Evolutionary conservation across 148 eudicot species (phyloP).

Genomic region (Chenopodium quinoa): DNA sequence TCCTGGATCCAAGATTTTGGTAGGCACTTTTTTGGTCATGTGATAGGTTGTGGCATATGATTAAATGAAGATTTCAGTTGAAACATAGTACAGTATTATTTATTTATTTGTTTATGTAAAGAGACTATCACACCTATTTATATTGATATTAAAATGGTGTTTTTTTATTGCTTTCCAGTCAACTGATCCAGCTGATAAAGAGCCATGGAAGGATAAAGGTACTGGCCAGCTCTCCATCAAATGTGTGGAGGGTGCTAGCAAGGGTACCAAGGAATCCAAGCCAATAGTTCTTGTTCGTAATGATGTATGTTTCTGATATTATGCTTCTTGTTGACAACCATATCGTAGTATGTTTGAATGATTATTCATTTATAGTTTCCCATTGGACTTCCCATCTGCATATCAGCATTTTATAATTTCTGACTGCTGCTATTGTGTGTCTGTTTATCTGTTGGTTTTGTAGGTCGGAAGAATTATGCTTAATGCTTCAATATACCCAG

Average conservation of each 20-base stretch:
- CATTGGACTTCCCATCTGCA: neutral
- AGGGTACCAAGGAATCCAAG: conserved; percentile 83
- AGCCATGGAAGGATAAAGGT: conserved; percentile 87
- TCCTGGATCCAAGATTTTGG: neutral
- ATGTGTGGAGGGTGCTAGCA: conserved; percentile 65
- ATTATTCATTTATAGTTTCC: neutral
- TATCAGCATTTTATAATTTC: neutral
- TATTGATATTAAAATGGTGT: neutral
- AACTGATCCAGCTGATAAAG: conserved; percentile 69
- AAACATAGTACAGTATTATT: too few species aligned
- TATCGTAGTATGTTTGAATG: neutral
- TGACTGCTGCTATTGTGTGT: conserved; percentile 9
- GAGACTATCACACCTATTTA: neutral
- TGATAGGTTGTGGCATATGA: neutral
- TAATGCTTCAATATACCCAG: conserved; percentile 78
- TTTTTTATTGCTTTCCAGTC: conserved; percentile 33
- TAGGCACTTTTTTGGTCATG: neutral
- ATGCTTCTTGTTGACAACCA: neutral
- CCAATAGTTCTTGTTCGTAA: conserved; percentile 84
- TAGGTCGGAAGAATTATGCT: conserved; percentile 89
- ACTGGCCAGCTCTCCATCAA: conserved; percentile 70
- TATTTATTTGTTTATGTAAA: neutral
- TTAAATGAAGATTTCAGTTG: neutral
- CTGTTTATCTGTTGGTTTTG: conserved; percentile 16
- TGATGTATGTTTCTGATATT: conserved; percentile 61